Percentiles rank a stretch among this genome's conserved stretches.
These are phyloP conservation scores for Malassezia slooffiae DNA, from an alignment of 1,284 basidiomycete genomes.

Conservation along the genomic window DNA sequence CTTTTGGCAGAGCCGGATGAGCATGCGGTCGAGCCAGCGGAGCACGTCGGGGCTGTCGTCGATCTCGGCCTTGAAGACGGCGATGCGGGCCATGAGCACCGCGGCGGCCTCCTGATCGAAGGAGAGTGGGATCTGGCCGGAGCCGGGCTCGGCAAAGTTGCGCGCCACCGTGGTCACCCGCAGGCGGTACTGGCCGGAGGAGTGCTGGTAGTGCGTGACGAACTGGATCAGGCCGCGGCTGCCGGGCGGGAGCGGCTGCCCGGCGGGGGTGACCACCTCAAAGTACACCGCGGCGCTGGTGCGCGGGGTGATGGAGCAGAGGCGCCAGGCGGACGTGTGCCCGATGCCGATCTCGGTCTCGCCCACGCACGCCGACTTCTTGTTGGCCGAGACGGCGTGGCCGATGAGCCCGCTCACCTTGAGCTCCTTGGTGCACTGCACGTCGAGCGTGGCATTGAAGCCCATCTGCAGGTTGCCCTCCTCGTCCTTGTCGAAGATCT, in stretches of 20 bases:
- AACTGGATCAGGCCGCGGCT: slow-evolving; percentile 95
- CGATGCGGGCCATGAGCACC: slow-evolving; percentile 95
- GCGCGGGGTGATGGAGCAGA: slow-evolving; percentile 78
- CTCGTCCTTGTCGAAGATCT: slow-evolving; percentile 86
- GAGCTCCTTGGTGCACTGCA: slow-evolving; percentile 96
- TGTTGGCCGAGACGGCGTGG: slow-evolving; percentile 90
- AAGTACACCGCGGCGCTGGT: slow-evolving; percentile 92
- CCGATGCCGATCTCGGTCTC: slow-evolving; percentile 99
- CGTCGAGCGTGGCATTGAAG: slow-evolving; percentile 97
- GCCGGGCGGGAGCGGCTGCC: slow-evolving; percentile 78
- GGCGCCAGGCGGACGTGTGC: slow-evolving; percentile 97
- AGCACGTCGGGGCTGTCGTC: slow-evolving; percentile 96
- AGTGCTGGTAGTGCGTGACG: slow-evolving; percentile 96
- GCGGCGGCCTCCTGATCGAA: slow-evolving; percentile 98
- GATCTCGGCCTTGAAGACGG: slow-evolving; percentile 98
- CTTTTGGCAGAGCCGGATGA: slow-evolving; percentile 96
- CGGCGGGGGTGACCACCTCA: slow-evolving; percentile 96
- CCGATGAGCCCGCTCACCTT: slow-evolving; percentile 97
- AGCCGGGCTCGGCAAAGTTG: slow-evolving; percentile 92
- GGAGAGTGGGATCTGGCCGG: slow-evolving; percentile 78
- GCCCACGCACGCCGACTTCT: slow-evolving; percentile 91
- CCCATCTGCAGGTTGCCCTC: slow-evolving; percentile 90
- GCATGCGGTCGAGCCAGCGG: slow-evolving; percentile 95
- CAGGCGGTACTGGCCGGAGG: slow-evolving; percentile 82
- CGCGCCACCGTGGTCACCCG: slow-evolving; percentile 94